Conservation (phyloP, 352 stramenopile species). For the Phytophthora ramorum region DNA sequence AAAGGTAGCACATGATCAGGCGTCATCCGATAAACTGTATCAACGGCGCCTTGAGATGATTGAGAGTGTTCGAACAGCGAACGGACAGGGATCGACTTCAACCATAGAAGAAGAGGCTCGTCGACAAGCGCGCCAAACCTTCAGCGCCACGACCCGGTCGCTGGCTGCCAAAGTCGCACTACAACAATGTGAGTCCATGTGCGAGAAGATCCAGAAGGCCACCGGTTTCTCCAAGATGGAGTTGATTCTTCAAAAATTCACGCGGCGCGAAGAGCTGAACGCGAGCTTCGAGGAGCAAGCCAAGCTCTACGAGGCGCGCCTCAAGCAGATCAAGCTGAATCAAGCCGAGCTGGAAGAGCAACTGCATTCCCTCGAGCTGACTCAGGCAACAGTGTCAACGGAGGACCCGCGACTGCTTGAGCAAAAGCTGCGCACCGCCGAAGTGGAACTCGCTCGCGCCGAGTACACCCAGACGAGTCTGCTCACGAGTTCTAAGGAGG, state of each 20-base stretch:
- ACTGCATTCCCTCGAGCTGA: constrained; percentile 66
- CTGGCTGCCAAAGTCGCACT: constrained; percentile 75
- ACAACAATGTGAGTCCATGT: constrained; percentile 85
- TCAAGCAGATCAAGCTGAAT: constrained; percentile 86
- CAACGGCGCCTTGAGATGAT: constrained; percentile 78
- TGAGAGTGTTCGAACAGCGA: constrained; percentile 54
- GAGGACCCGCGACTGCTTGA: constrained; percentile 78
- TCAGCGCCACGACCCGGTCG: constrained; percentile 55
- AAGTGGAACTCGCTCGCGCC: constrained; percentile 69
- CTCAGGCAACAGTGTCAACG: constrained; percentile 51
- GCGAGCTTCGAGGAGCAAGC: constrained; percentile 84
- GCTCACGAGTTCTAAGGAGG: constrained; percentile 79
- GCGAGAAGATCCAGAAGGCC: constrained; percentile 83
- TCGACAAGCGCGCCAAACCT: constrained; percentile 33
- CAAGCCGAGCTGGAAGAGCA: constrained; percentile 78
- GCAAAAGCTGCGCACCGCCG: constrained; percentile 71
- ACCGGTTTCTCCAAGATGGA: constrained; percentile 84
- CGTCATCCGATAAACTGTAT: constrained; percentile 72
- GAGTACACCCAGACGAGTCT: constrained; percentile 73
- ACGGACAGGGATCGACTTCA: constrained; percentile 17
- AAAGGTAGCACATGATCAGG: constrained; percentile 75
- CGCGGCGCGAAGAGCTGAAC: constrained; percentile 79
- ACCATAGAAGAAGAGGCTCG: constrained; percentile 36
- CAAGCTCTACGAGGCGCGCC: constrained; percentile 76
- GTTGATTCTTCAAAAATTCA: constrained; percentile 82